Base-by-base conservation (phyloP, 2,329 filamentous ascomycete species). In the Capronia coronata region DNA sequence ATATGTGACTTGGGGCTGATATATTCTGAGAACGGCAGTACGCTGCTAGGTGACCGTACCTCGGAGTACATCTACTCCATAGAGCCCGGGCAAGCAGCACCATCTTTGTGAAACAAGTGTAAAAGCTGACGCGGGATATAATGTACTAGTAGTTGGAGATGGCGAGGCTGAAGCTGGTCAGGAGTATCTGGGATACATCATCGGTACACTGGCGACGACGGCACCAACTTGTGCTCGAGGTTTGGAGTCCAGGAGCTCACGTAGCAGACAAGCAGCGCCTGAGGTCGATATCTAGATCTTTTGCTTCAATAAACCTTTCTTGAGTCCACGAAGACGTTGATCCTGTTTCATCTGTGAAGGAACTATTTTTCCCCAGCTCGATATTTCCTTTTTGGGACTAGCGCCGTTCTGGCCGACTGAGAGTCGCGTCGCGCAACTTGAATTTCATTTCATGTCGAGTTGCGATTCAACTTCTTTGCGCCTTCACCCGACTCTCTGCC, bases 341-440 rank as follows among this genome's bases (percentile, higher is more conserved):
- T 32, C 7, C 13, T 3, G 11, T 6, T n/a, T n/a, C 7, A 9
- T n/a, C 3, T 6, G 29, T 7, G 7, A n/a, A 32, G 29, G 11
- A 37, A 37, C 30, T n/a, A 34, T 37, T 19, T 19, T 37, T 13
- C 34, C 7, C 14, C 14, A 25, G 14, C 38, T 25, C 38, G 34
- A 19, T 22, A 41, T 41, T 41, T 41, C 38, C 38, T n/a, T n/a
- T 23, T 14, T 23, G 6, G 21, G 38, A 25, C 19, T 41, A 41
- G 38, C n/a, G 6, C 38, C 13, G 19, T 8, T 25, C 8, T n/a
- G 4, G 13, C 21, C 38, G 16, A 41, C 19, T 21, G 7, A 16
- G 25, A 39, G 16, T 27, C 46, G 32, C 34, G 38, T 48, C 38
- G 29, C 38, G 39, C 18, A 25, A 42, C 45, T 19, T 9, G 21